Base-by-base conservation (phyloP, 2,329 filamentous ascomycete genomes). In the Mycocentrospora acerina region DNA sequence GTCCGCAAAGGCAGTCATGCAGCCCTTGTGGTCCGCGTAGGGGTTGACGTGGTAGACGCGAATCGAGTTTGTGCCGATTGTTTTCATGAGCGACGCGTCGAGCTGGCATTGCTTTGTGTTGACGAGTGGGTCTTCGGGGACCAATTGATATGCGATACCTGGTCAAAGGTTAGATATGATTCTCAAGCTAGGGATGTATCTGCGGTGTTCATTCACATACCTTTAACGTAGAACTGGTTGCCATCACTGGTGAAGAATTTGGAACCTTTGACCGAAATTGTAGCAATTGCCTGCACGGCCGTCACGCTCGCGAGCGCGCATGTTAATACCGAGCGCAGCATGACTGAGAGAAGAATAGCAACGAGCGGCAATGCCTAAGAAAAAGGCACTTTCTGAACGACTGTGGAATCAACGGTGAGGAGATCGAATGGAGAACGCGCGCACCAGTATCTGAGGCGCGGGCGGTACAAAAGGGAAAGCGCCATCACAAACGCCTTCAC, bases 31-130 rank as follows among this genome's bases (percentile, higher is more conserved):
- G 62, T 91, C 73, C 22, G 71, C 80, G 3, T 69, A 65, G 2
- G 86, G 72, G 56, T 94, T 84, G 45, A 95, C 88, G 60, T 95
- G 88, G 68, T 95, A 95, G 42, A 93, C 86, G 40, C 90, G 87
- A 58, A 95, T 89, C 19, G 85, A 78, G 65, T 95, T 95, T 62
- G 86, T 81, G 46, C 88, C 88, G 37, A 95, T 74, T 13, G 82
- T 80, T 65, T 87, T 78, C 86, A 95, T 94, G 59, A 90, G 75
- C 12, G 72, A 64, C 28, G 84, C 83, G 71, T 95, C 90, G 52
- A 82, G 80, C 55, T 77, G 67, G 72, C 88, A 94, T 72, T 95
- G 90, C 32, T 79, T 79, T 27, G 79, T 77, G 62, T 93, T 79
- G 53, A 87, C 71, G 46, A 95, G 79, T 32, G 89, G 90, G 61